Percentiles rank a stretch among this genome's conserved stretches.
Evolutionary conservation across 2,329 filamentous ascomycete genomes (phyloP).

Genomic region (Pleurostoma richardsiae): DNA sequence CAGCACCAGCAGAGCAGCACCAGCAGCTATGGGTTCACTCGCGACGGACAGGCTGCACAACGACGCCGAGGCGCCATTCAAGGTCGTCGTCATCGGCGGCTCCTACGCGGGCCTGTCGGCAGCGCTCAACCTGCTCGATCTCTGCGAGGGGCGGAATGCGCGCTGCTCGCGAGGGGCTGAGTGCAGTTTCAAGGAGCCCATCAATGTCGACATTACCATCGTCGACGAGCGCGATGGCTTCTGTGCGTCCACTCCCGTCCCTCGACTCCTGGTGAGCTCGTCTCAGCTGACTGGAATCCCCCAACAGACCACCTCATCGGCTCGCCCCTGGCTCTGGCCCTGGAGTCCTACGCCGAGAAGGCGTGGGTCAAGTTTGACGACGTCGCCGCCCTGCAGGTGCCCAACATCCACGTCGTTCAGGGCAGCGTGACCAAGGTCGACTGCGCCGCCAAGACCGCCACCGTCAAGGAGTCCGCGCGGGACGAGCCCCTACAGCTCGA

Average conservation of each 20-base stretch:
- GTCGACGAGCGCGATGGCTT: conserved; percentile 81
- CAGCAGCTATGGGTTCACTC: no score
- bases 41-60: background rate
- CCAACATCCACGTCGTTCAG: conserved; percentile 59
- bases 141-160: conserved; percentile 51
- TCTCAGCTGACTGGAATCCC: no score
- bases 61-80: conserved; percentile 28
- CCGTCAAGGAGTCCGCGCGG: conserved; percentile 43
- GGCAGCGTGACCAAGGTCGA: conserved; percentile 61
- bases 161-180: conserved; percentile 29
- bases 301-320: conserved; percentile 67
- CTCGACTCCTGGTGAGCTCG: background rate
- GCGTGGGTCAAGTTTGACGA: conserved; percentile 67
- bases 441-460: conserved; percentile 51
- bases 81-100: conserved; percentile 64
- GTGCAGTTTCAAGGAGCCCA: conserved; percentile 18
- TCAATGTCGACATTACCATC: conserved; percentile 65
- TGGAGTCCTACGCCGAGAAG: conserved; percentile 56
- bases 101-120: conserved; percentile 68
- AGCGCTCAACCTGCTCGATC: conserved; percentile 62
- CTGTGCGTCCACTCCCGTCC: conserved; percentile 46
- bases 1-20: no score
- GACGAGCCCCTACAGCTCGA: conserved; percentile 33
- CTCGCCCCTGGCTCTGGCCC: conserved; percentile 65
- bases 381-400: conserved; percentile 59